A percentile compares a stretch with the other conserved stretches of the same genome.
Conservation (phyloP, 768 basidiomycete species). For the Boletus sp. region DNA sequence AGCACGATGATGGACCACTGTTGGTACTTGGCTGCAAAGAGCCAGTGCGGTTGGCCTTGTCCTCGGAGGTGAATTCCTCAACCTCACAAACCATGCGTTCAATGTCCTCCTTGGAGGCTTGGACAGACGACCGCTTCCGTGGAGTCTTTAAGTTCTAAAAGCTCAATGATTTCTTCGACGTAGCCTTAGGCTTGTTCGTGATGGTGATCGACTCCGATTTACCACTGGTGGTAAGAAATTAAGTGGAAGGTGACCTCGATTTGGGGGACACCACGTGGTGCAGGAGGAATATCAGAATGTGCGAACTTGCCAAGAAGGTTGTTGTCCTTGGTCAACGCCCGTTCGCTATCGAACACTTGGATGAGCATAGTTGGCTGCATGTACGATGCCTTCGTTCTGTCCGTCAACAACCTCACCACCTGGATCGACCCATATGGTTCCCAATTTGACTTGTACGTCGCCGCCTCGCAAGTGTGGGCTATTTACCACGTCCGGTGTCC, state of each 20-base stretch:
- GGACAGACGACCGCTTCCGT: too few species aligned
- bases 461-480: too few species aligned
- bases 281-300: slow-evolving; percentile 87
- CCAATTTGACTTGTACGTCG: too few species aligned
- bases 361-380: slow-evolving; percentile 95
- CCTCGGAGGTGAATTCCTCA: slow-evolving; percentile 84
- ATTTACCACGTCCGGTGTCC: too few species aligned
- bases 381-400: too few species aligned
- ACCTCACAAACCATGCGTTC: slow-evolving; percentile 95
- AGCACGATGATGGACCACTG: too few species aligned
- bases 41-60: slow-evolving; percentile 74
- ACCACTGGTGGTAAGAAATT: slow-evolving; percentile 42
- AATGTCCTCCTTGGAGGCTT: slow-evolving; percentile 90
- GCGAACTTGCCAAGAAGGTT: slow-evolving; percentile 98
- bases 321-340: slow-evolving; percentile 97
- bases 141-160: too few species aligned
- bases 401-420: too few species aligned
- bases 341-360: slow-evolving; percentile 97
- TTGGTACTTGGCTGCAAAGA: too few species aligned
- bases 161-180: too few species aligned
- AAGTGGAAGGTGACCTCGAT: slow-evolving; percentile 92
- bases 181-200: too few species aligned
- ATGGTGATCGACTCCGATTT: slow-evolving; percentile 91
- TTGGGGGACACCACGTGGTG: slow-evolving; percentile 95
- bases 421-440: too few species aligned